Evolutionary conservation across 2,329 filamentous ascomycete genomes (phyloP).

Genomic region (Cladophialophora chaetospira): DNA sequence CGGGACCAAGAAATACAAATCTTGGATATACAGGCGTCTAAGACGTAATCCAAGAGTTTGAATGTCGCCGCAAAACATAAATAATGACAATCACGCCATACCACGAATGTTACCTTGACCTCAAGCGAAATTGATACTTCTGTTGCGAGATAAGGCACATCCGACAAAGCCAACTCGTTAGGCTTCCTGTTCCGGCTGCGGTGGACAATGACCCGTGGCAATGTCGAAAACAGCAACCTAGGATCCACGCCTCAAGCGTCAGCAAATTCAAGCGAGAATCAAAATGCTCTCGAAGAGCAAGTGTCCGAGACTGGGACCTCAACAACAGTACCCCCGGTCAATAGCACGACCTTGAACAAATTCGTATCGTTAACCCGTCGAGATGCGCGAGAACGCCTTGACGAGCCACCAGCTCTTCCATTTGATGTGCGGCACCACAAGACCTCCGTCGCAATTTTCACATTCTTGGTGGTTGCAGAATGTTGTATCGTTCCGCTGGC

Average conservation of each 20-base stretch:
- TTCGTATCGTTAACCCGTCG: conserved; percentile 8
- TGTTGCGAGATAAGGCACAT: neutral
- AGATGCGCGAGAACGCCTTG: conserved; percentile 12
- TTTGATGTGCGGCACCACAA: conserved; percentile 29
- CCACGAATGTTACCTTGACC: neutral
- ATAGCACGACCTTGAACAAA: neutral
- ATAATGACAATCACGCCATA: neutral
- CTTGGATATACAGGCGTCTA: neutral
- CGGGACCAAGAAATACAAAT: neutral
- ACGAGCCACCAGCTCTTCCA: conserved; percentile 23
- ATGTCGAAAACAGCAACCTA: neutral
- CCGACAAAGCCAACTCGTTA: too few relatives aligned
- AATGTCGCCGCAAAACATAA: neutral
- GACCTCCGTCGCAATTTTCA: conserved; percentile 23
- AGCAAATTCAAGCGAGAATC: neutral
- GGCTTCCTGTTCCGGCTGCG: neutral
- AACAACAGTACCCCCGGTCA: conserved; percentile 2
- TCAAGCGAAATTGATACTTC: neutral
- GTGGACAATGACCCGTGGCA: neutral
- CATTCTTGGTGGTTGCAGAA: conserved; percentile 24
- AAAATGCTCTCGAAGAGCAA: neutral
- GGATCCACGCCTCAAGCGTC: neutral
- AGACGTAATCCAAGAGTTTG: neutral
- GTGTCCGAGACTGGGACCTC: neutral
- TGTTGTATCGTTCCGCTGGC: conserved; percentile 26